A percentile compares a stretch with the other conserved stretches of the same genome.
Evolutionary conservation across 768 basidiomycete species (phyloP).

Genomic region (Tricholoma hemisulphureum): DNA sequence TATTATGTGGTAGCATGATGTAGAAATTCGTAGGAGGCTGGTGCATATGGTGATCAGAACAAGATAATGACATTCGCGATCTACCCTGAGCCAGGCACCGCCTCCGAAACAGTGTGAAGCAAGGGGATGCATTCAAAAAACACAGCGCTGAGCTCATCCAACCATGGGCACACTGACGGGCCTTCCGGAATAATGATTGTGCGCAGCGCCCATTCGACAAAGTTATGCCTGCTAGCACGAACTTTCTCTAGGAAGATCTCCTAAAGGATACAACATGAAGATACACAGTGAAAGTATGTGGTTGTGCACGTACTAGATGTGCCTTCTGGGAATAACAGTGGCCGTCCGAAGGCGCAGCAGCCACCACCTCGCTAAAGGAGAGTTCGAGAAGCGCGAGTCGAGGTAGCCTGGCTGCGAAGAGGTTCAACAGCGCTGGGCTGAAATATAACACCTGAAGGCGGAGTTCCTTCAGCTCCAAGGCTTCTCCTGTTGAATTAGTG

Average conservation of each 20-base stretch:
- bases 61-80: not conserved
- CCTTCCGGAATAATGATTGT: constrained; percentile 9
- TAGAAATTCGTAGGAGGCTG: not conserved
- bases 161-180: not conserved
- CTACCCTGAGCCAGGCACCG: not conserved
- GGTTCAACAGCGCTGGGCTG: constrained; percentile 23
- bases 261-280: constrained; percentile 1
- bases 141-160: constrained; percentile 1
- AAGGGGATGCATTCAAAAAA: constrained; percentile 15
- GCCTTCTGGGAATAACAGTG: not conserved
- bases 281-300: not conserved
- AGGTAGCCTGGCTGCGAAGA: constrained; percentile 23
- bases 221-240: constrained; percentile 2
- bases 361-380: constrained; percentile 19
- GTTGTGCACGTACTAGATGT: constrained; percentile 11
- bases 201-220: constrained; percentile 10
- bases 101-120: constrained; percentile 4
- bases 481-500: not conserved
- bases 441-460: constrained; percentile 20
- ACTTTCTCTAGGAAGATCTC: constrained; percentile 8
- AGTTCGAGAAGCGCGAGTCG: constrained; percentile 22
- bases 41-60: not conserved
- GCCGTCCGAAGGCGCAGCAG: constrained; percentile 1
- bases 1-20: not conserved
- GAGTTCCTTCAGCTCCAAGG: constrained; percentile 16